Percentiles rank a stretch among this genome's conserved stretches.
These are phyloP conservation scores for Phytopythium delawarense DNA, from an alignment of 352 stramenopile species.

Conservation along the genomic window DNA sequence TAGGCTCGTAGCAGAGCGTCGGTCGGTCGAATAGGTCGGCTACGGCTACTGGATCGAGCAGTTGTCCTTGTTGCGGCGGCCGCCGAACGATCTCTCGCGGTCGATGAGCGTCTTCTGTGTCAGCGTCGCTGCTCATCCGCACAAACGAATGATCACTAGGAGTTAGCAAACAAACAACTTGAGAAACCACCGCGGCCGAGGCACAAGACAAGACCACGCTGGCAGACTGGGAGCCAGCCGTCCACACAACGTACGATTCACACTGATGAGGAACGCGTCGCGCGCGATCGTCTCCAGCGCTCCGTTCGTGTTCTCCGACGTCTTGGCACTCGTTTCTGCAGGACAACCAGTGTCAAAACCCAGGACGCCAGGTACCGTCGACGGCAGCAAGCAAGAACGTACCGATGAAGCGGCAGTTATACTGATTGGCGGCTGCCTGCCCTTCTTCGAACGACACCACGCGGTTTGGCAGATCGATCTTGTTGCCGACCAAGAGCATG, in stretches of 20 bases:
- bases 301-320: constrained; percentile 83
- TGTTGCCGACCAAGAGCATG: constrained; percentile 90
- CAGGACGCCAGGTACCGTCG: constrained; percentile 2
- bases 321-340: constrained; percentile 88
- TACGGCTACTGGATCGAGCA: constrained; percentile 59
- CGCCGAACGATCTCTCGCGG: constrained; percentile 68
- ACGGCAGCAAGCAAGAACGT: constrained; percentile 2
- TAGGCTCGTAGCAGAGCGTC: constrained; percentile 5
- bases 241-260: constrained; percentile 63
- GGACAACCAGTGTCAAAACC: constrained; percentile 3
- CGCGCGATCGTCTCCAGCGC: constrained; percentile 83
- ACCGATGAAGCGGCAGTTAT: constrained; percentile 87
- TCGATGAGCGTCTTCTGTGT: constrained; percentile 79
- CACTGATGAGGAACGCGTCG: constrained; percentile 81
- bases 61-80: constrained; percentile 77
- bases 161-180: constrained; percentile 9
- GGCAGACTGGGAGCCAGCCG: not conserved
- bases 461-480: constrained; percentile 88
- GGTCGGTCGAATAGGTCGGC: not conserved
- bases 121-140: constrained; percentile 37
- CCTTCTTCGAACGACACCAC: constrained; percentile 78
- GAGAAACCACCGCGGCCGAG: constrained; percentile 9
- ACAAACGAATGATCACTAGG: constrained; percentile 6
- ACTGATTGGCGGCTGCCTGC: constrained; percentile 73
- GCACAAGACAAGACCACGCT: not conserved